phyloP scores from a whole-genome alignment of 257 asterid genomes.

The Solanum pinnatisectum region DNA sequence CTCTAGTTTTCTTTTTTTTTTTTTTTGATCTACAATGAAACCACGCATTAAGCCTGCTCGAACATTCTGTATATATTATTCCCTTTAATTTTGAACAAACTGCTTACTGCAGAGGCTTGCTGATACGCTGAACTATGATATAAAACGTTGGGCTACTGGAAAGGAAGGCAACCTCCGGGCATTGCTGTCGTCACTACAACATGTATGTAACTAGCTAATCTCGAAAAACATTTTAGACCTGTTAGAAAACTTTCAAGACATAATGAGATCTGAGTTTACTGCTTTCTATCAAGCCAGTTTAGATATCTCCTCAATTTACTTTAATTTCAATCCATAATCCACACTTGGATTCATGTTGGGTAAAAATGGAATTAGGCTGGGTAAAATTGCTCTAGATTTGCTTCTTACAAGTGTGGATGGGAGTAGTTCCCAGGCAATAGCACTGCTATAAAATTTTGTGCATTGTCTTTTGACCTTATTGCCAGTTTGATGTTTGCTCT shows the following conservation, averaged over 20 bases:
- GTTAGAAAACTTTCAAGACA: background rate
- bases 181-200: slow-evolving; percentile 76
- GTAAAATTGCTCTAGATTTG: background rate
- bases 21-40: background rate
- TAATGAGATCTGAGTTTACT: background rate
- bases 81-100: background rate
- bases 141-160: slow-evolving; percentile 90
- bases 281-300: background rate
- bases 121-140: slow-evolving; percentile 46
- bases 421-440: background rate
- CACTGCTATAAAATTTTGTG: background rate
- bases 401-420: background rate
- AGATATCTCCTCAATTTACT: background rate
- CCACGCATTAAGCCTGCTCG: background rate
- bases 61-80: background rate
- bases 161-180: slow-evolving; percentile 91
- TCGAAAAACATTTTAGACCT: background rate
- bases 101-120: slow-evolving; percentile 58
- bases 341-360: background rate
- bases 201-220: slow-evolving; percentile 25
- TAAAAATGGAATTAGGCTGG: background rate
- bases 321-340: background rate
- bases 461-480: background rate
- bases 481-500: background rate
- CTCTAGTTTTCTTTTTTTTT: background rate